These are phyloP conservation scores for Angophora floribunda DNA, from an alignment of 345 rosid species.

Conservation along the genomic window DNA sequence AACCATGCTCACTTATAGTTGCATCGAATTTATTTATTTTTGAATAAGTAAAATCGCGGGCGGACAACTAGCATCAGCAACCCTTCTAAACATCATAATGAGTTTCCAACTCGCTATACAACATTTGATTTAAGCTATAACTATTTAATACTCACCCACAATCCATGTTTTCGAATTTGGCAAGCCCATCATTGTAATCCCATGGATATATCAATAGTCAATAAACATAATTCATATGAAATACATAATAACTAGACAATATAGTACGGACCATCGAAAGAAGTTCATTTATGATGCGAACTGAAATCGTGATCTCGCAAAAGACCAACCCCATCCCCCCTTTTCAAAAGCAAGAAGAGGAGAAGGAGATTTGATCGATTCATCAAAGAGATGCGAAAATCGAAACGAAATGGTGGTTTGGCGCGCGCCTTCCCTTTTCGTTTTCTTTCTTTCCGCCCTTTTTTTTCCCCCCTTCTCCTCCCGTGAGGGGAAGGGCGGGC, in stretches of 20 bases:
- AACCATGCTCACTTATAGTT: fast-evolving
- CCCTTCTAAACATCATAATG: fast-evolving
- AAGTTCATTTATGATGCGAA: not conserved
- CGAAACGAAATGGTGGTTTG: not conserved
- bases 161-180: fast-evolving
- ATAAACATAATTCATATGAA: fast-evolving
- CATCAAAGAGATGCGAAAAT: not conserved
- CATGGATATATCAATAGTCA: too few species aligned
- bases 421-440: not conserved
- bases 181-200: fast-evolving
- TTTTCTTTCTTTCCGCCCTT: not conserved
- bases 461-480: not conserved
- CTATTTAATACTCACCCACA: fast-evolving
- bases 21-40: fast-evolving
- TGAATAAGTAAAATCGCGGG: not conserved
- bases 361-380: not conserved
- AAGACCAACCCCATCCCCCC: fast-evolving
- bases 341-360: not conserved
- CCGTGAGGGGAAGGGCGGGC: not conserved
- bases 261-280: fast-evolving
- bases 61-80: fast-evolving
- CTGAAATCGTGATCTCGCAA: fast-evolving
- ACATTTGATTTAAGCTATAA: fast-evolving
- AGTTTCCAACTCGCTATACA: fast-evolving
- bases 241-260: fast-evolving